These are phyloP conservation scores for Taphrina confusa DNA, from an alignment of 1,139 yeast genomes.

Conservation along the genomic window DNA sequence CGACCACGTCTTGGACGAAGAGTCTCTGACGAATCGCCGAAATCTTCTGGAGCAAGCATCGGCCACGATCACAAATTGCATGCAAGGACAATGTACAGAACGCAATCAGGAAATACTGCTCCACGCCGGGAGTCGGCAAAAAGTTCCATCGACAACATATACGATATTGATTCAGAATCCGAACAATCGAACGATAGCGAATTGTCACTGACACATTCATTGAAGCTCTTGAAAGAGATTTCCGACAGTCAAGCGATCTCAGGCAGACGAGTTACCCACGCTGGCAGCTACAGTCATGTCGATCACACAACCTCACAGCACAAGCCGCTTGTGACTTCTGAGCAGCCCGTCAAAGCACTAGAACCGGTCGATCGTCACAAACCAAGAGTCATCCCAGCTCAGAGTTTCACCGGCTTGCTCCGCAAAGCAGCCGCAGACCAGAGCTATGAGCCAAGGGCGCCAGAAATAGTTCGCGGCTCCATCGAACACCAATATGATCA, in stretches of 20 bases:
- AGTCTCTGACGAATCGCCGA: background rate
- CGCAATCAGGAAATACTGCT: background rate
- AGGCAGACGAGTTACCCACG: no score
- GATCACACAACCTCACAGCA: no score
- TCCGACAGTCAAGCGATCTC: no score
- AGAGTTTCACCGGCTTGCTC: background rate
- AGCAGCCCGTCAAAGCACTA: no score
- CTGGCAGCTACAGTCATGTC: no score
- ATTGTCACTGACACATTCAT: background rate
- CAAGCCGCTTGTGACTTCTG: no score
- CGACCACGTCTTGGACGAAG: background rate
- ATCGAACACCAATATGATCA: background rate
- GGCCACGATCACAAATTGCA: background rate
- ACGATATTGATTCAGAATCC: background rate
- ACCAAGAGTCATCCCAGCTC: background rate
- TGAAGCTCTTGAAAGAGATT: background rate
- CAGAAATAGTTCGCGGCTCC: background rate
- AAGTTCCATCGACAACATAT: background rate
- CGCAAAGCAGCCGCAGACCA: slow-evolving; percentile 1
- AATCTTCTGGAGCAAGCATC: background rate
- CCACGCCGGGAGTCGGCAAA: background rate
- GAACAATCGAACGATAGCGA: slow-evolving; percentile 2
- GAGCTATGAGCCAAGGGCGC: background rate
- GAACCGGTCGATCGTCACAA: no score
- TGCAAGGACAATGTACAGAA: background rate